Evolutionary conservation across 2,329 filamentous ascomycete species (phyloP), one percentile per base, ranked within the genome.

Genomic region (Corinectria fuckeliana): DNA sequence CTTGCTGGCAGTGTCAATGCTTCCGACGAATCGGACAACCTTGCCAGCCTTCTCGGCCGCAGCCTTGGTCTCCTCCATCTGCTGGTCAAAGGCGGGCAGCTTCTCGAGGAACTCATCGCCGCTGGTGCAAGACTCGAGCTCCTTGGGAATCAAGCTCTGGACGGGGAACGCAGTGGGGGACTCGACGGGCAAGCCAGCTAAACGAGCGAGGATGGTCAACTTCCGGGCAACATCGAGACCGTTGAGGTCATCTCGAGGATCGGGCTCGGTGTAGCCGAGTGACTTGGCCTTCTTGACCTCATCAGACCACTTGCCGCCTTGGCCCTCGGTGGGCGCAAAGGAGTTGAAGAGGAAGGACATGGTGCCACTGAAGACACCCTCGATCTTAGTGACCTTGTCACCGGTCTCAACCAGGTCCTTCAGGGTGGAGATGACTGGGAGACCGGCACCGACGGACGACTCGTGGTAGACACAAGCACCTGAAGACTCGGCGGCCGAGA

Each of bases 261-360:
- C 92, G 1, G 92, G 92, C 78, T 96, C 92, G 1, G 92, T 96
- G 80, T 96, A 99, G 20, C 95, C 95, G 47, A 96, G 83, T 60
- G 93, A 88, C 81, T 97, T 97, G 56, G 95, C 95, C 77, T 94
- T 93, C 73, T 87, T 88, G 30, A 99, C 95, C 74, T 97, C 93
- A 48, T 90, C 90, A 41, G 92, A 95, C 90, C 96, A 99, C 72
- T 89, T 88, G 51, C 91, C 92, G 30, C 91, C 91, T 61, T 76
- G 68, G 5, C 90, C 90, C 49, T 87, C 85, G 3, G 89, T 88
- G 0, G 95, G 95, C 48, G 93, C 92, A 76, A 98, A 99, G 20
- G 88, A 93, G 83, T 98, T 98, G 87, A 99, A 98, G 38, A 99
- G 84, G 83, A 97, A 99, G 36, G 91, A 96, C 88, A 99, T 94